phyloP scores from a whole-genome alignment of 2,329 filamentous ascomycete species.

The Penicillium sp. region DNA sequence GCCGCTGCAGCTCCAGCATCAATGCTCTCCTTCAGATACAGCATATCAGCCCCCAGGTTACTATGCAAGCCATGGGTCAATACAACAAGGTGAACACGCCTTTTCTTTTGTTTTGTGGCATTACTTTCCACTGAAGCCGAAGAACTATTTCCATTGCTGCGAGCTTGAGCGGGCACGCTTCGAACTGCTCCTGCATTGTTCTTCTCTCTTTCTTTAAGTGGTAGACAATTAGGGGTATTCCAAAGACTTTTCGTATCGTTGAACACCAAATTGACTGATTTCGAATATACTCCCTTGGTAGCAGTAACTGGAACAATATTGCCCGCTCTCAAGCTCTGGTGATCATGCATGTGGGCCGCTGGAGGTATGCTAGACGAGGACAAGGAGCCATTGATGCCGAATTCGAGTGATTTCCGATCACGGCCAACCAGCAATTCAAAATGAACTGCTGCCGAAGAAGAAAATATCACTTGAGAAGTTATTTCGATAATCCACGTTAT shows the following conservation, averaged over 20 bases:
- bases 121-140: neutral
- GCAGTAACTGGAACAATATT: constrained; percentile 59
- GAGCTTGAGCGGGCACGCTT: neutral
- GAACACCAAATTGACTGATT: constrained; percentile 70
- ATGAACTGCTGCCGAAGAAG: constrained; percentile 76
- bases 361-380: constrained; percentile 45
- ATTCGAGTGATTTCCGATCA: constrained; percentile 75
- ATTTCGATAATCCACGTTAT: constrained; percentile 89
- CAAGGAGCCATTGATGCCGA: constrained; percentile 58
- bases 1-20: constrained; percentile 76
- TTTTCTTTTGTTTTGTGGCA: constrained; percentile 38
- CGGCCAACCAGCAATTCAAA: constrained; percentile 84
- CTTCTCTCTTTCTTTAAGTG: constrained; percentile 44
- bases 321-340: constrained; percentile 60
- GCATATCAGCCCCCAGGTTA: constrained; percentile 93
- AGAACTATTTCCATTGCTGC: neutral
- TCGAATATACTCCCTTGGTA: constrained; percentile 75
- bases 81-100: constrained; percentile 79
- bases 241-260: constrained; percentile 88
- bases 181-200: constrained; percentile 28
- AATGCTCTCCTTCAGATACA: constrained; percentile 96
- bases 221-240: constrained; percentile 83
- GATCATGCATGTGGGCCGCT: constrained; percentile 71
- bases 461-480: constrained; percentile 90
- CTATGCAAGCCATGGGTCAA: constrained; percentile 93